These are phyloP conservation scores for Xylaria sp. DNA, from an alignment of 2,329 filamentous ascomycete genomes.

Conservation along the genomic window DNA sequence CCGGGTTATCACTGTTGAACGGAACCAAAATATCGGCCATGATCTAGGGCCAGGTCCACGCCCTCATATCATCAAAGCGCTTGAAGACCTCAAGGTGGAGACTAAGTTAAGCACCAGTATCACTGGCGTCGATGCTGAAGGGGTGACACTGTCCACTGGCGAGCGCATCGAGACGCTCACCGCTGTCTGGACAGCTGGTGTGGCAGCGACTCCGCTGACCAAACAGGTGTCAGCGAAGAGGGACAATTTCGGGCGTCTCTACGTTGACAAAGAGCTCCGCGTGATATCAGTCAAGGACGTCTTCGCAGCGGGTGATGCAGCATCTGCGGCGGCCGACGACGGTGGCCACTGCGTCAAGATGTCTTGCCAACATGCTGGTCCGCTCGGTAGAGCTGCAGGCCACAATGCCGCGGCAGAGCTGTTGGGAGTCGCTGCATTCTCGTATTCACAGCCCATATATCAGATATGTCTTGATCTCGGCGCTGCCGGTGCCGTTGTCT, in stretches of 20 bases:
- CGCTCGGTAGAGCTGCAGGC: constrained; percentile 25
- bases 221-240: constrained; percentile 17
- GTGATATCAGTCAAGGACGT: constrained; percentile 15
- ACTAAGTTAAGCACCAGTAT: constrained; percentile 10
- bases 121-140: constrained; percentile 13
- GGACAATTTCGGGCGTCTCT: constrained; percentile 21
- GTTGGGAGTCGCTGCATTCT: constrained; percentile 7
- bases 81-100: constrained; percentile 21
- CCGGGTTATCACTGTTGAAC: constrained; percentile 22
- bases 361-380: constrained; percentile 27
- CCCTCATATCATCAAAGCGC: constrained; percentile 18
- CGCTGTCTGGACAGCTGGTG: constrained; percentile 28
- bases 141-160: constrained; percentile 24
- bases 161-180: constrained; percentile 29
- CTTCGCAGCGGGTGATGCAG: constrained; percentile 25
- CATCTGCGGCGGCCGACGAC: constrained; percentile 16
- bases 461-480: constrained; percentile 26
- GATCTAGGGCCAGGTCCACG: constrained; percentile 17
- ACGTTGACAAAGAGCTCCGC: constrained; percentile 22
- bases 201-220: constrained; percentile 20
- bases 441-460: constrained; percentile 25
- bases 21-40: constrained; percentile 13
- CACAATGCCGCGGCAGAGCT: constrained; percentile 28
- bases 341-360: constrained; percentile 22
- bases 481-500: constrained; percentile 16